Evolutionary conservation across 495 filamentous ascomycete species (phyloP).

Genomic region (Penicillium mononematosum): DNA sequence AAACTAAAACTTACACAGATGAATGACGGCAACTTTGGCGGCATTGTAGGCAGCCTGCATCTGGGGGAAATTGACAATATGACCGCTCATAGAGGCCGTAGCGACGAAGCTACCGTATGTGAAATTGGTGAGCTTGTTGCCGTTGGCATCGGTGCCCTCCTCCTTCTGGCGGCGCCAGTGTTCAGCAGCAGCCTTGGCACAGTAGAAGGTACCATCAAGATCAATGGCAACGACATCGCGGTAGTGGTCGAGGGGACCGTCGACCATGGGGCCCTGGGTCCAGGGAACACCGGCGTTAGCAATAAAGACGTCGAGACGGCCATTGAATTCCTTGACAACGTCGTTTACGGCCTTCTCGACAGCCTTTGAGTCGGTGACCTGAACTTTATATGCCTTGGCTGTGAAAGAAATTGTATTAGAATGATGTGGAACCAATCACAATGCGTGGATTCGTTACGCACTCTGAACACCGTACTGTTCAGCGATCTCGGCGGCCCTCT

Average conservation of each 20-base stretch:
- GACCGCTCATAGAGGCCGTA: constrained; percentile 78
- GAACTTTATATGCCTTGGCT: constrained; percentile 77
- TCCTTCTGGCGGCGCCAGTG: constrained; percentile 67
- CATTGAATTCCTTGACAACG: constrained; percentile 67
- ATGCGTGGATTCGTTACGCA: constrained; percentile 31
- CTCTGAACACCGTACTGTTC: constrained; percentile 77
- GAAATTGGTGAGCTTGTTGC: constrained; percentile 65
- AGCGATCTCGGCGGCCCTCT: constrained; percentile 71
- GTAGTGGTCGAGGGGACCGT: constrained; percentile 65
- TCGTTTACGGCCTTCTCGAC: constrained; percentile 58
- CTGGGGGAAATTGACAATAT: constrained; percentile 87
- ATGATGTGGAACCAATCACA: neutral
- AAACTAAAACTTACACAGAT: constrained; percentile 60
- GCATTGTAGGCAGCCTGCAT: constrained; percentile 84
- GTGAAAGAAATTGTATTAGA: constrained; percentile 6
- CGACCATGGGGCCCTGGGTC: constrained; percentile 66
- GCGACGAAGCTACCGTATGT: constrained; percentile 72
- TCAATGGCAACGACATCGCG: constrained; percentile 69
- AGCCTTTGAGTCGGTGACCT: constrained; percentile 58
- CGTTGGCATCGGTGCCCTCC: constrained; percentile 63
- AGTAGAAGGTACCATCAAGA: constrained; percentile 80
- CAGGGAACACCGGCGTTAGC: constrained; percentile 78
- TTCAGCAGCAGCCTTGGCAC: constrained; percentile 70
- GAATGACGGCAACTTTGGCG: constrained; percentile 80
- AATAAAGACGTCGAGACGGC: constrained; percentile 74